phyloP scores from a whole-genome alignment of 2,329 filamentous ascomycete genomes.

The Claviceps monticola region DNA sequence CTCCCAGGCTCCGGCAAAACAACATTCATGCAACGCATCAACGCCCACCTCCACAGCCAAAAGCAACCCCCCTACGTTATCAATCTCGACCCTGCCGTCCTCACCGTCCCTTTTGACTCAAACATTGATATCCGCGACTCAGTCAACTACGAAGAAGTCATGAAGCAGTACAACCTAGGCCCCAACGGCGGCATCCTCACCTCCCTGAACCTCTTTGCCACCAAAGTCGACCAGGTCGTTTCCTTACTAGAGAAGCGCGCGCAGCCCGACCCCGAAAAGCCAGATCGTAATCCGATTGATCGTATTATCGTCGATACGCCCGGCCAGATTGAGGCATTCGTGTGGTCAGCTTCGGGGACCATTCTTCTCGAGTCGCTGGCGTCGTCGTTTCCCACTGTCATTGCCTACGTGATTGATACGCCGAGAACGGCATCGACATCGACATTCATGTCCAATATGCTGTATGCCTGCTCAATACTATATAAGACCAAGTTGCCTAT shows the following conservation, averaged over 20 bases:
- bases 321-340: constrained; percentile 96
- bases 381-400: constrained; percentile 87
- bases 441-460: constrained; percentile 99
- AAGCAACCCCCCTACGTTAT: constrained; percentile 81
- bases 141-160: constrained; percentile 98
- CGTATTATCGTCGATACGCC: constrained; percentile 91
- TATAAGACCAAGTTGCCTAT: constrained; percentile 98
- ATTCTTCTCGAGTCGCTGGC: constrained; percentile 89
- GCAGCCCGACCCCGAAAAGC: constrained; percentile 44
- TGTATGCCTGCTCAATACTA: constrained; percentile 94
- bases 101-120: constrained; percentile 83
- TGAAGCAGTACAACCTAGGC: constrained; percentile 97
- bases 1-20: constrained; percentile 78
- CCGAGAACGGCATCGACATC: constrained; percentile 84
- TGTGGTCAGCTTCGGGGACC: constrained; percentile 91
- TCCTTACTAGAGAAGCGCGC: constrained; percentile 80
- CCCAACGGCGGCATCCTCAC: constrained; percentile 96
- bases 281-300: constrained; percentile 50
- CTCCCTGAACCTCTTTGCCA: constrained; percentile 89
- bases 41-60: constrained; percentile 75
- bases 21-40: constrained; percentile 99
- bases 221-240: constrained; percentile 94
- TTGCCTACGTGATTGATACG: constrained; percentile 96
- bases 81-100: constrained; percentile 91
- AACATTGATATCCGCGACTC: constrained; percentile 99